These are phyloP conservation scores for Nigrograna mackinnonii DNA, from an alignment of 2,329 filamentous ascomycete species.

Conservation along the genomic window DNA sequence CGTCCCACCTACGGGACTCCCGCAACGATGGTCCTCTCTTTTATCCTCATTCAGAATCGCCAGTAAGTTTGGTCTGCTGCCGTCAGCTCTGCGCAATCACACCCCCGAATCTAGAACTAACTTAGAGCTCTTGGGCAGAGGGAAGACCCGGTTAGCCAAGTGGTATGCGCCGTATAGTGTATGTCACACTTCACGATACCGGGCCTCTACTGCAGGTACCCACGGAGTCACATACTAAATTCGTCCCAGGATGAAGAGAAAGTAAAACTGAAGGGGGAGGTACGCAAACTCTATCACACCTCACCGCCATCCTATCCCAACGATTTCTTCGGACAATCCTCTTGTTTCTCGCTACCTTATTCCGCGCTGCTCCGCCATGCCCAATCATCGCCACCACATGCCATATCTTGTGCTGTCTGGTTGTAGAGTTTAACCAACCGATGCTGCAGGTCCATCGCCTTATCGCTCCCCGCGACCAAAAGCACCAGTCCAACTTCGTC, in stretches of 20 bases:
- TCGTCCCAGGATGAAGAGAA: slow-evolving; percentile 82
- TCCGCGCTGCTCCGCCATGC: slow-evolving; percentile 2
- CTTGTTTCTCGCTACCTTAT: slow-evolving; percentile 3
- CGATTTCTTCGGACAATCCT: neutral
- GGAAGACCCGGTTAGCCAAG: slow-evolving; percentile 97
- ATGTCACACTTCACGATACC: slow-evolving; percentile 36
- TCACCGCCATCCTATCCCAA: slow-evolving; percentile 1
- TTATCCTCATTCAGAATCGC: slow-evolving; percentile 87
- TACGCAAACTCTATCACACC: slow-evolving; percentile 43
- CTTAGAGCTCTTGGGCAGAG: slow-evolving; percentile 58
- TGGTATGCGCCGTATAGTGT: slow-evolving; percentile 97
- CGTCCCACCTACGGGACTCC: slow-evolving; percentile 2
- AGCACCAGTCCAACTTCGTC: slow-evolving; percentile 99
- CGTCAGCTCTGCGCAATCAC: slow-evolving; percentile 2
- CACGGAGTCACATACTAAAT: slow-evolving; percentile 16
- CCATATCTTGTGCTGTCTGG: neutral
- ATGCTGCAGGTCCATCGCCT: slow-evolving; percentile 85
- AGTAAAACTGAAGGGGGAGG: slow-evolving; percentile 97
- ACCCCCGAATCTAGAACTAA: slow-evolving; percentile 12
- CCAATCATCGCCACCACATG: slow-evolving; percentile 2
- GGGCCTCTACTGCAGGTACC: neutral
- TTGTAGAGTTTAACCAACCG: slow-evolving; percentile 7
- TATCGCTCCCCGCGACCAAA: slow-evolving; percentile 95
- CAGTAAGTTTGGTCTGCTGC: slow-evolving; percentile 60
- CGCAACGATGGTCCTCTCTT: slow-evolving; percentile 69